Conservation (phyloP, 140 eudicot genomes). For the Cichorium intybus region DNA sequence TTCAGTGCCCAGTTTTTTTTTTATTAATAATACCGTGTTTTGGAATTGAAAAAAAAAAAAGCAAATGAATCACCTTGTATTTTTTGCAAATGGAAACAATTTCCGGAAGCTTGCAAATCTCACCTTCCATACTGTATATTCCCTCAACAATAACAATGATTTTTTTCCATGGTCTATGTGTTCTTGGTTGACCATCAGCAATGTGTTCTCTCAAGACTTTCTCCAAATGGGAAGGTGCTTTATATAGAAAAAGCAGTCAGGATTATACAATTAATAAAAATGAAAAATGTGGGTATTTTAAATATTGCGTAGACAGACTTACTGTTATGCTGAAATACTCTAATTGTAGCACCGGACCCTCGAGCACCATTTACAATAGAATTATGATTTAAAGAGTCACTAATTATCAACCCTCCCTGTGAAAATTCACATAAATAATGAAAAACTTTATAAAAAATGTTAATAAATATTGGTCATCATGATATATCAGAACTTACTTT, state of each 20-base stretch:
- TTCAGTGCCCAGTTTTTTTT: background rate
- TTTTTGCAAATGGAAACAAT: slow-evolving; percentile 92
- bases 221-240: slow-evolving; percentile 93
- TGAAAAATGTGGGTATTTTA: background rate
- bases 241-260: slow-evolving; percentile 2
- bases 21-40: no score
- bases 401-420: slow-evolving; percentile 93
- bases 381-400: slow-evolving; percentile 94
- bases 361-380: slow-evolving; percentile 98
- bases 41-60: background rate
- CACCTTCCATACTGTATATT: slow-evolving; percentile 99
- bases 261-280: slow-evolving; percentile 4
- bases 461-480: background rate
- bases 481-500: slow-evolving; percentile 45
- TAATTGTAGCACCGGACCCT: slow-evolving; percentile 87
- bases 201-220: slow-evolving; percentile 84
- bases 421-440: slow-evolving; percentile 2
- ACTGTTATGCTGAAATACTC: slow-evolving; percentile 98
- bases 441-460: slow-evolving; percentile 8
- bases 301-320: slow-evolving; percentile 19
- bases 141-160: slow-evolving; percentile 96
- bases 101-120: slow-evolving; percentile 94
- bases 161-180: slow-evolving; percentile 98
- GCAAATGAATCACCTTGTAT: slow-evolving; percentile 56
- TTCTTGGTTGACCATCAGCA: slow-evolving; percentile 99